These are phyloP conservation scores for Boechera divaricarpa DNA, from an alignment of 345 rosid genomes.

Conservation along the genomic window DNA sequence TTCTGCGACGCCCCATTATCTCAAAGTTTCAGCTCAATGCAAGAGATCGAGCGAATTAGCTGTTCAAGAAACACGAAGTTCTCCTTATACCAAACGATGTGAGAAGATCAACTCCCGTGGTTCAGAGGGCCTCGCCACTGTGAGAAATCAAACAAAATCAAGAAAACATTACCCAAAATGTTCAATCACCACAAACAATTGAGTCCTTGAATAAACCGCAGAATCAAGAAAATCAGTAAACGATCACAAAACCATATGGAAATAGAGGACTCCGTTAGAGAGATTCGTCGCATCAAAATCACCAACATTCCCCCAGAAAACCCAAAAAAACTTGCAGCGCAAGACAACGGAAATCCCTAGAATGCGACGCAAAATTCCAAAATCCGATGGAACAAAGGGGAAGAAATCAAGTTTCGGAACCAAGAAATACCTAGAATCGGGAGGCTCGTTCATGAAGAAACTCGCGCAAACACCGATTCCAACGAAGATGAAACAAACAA, in stretches of 20 bases:
- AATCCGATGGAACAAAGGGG: neutral
- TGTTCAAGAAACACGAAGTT: slow-evolving; percentile 25
- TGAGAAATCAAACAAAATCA: slow-evolving; percentile 17
- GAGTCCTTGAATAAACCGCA: neutral
- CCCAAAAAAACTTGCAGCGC: slow-evolving; percentile 37
- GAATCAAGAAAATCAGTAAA: neutral
- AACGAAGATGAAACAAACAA: neutral
- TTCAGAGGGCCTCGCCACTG: slow-evolving; percentile 37
- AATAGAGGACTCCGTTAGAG: neutral
- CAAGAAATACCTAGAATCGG: slow-evolving; percentile 38
- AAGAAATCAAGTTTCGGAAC: neutral
- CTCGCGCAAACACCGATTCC: slow-evolving; percentile 12
- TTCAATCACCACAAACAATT: neutral
- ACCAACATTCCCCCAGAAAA: slow-evolving; percentile 13
- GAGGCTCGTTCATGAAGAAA: slow-evolving; percentile 34
- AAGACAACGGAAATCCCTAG: slow-evolving; percentile 33
- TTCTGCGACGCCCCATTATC: slow-evolving; percentile 72
- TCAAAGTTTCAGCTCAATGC: slow-evolving; percentile 14
- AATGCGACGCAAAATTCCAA: slow-evolving; percentile 13
- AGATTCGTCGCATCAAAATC: neutral
- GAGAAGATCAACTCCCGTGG: slow-evolving; percentile 7
- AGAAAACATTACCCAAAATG: slow-evolving; percentile 16
- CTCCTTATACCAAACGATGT: neutral
- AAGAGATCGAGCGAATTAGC: neutral
- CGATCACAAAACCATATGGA: neutral